Percentiles rank a stretch among this genome's conserved stretches.
These are phyloP conservation scores for Hagleromyces aurorensis DNA, from an alignment of 805 yeast species.

Conservation along the genomic window DNA sequence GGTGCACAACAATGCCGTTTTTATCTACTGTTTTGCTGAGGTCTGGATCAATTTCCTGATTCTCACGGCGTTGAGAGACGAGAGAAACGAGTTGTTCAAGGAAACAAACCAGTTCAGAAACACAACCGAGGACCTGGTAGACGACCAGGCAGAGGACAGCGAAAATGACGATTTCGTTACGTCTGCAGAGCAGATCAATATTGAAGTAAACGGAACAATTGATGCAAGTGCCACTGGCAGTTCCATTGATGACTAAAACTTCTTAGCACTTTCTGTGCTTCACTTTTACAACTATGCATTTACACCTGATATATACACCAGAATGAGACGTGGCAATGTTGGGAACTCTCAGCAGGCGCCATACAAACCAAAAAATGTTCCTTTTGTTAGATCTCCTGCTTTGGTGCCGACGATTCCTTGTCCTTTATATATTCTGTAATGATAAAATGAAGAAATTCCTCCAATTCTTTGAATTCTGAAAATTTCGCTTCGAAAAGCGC, in stretches of 20 bases:
- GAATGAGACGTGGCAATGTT: too few species aligned
- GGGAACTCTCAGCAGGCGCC: too few species aligned
- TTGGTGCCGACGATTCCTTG: conserved; percentile 1
- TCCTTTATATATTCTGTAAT: conserved; percentile 22
- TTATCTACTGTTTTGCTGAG: conserved; percentile 53
- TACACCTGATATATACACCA: too few species aligned
- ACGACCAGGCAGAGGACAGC: conserved; percentile 3
- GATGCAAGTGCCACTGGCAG: too few species aligned
- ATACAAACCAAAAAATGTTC: too few species aligned
- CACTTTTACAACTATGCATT: too few species aligned
- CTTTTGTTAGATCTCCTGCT: too few species aligned
- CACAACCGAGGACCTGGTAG: conserved; percentile 7
- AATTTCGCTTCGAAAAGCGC: conserved; percentile 23
- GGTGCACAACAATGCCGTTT: conserved; percentile 56
- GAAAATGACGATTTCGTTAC: conserved; percentile 2
- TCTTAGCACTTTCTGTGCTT: too few species aligned
- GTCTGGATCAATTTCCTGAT: conserved; percentile 62
- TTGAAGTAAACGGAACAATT: too few species aligned
- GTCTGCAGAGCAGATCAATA: too few species aligned
- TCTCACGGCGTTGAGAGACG: conserved; percentile 57
- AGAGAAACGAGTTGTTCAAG: conserved; percentile 43
- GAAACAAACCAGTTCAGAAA: conserved; percentile 16
- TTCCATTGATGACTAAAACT: too few species aligned
- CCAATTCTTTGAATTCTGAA: conserved; percentile 29
- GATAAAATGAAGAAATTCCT: conserved; percentile 29